Evolutionary conservation across 2,329 filamentous ascomycete species (phyloP).

Genomic region (Mycogone perniciosa): DNA sequence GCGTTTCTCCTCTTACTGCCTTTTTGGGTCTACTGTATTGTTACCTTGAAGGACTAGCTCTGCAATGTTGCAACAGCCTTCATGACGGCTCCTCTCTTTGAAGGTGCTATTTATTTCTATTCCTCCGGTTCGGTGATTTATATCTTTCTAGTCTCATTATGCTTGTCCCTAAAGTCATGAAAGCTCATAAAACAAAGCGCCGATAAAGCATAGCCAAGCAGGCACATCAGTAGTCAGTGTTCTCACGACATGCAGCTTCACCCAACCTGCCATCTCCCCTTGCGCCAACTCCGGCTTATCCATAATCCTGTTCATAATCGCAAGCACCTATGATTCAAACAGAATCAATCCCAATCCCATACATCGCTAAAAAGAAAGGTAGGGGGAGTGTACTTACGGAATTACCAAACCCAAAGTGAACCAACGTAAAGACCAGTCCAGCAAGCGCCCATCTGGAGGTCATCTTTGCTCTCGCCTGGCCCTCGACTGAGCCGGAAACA

Average conservation of each 20-base stretch:
- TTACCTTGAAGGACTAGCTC: neutral
- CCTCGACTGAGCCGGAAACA: neutral
- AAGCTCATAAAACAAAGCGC: constrained; percentile 1
- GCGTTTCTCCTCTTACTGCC: constrained; percentile 1
- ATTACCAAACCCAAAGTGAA: constrained; percentile 9
- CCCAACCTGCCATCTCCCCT: constrained; percentile 9
- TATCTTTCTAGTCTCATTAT: too few relatives aligned
- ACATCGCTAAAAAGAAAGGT: too few relatives aligned
- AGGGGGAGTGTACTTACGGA: neutral
- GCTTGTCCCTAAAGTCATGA: neutral
- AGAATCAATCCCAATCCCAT: neutral
- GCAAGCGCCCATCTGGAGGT: constrained; percentile 6
- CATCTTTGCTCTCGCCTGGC: constrained; percentile 1
- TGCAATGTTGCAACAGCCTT: too few relatives aligned
- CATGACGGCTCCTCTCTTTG: neutral
- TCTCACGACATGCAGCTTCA: constrained; percentile 6
- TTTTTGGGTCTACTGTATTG: neutral
- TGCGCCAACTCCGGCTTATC: constrained; percentile 9
- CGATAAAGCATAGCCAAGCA: constrained; percentile 9
- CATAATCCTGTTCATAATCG: constrained; percentile 4
- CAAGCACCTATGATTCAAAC: constrained; percentile 2
- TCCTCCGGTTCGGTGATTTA: too few relatives aligned
- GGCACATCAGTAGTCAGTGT: constrained; percentile 11
- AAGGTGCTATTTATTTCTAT: neutral
- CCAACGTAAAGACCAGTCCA: constrained; percentile 5